Evolutionary conservation across 2,329 filamentous ascomycete genomes (phyloP), one percentile per base, ranked within the genome.

Genomic region (Calonectria hongkongensis): DNA sequence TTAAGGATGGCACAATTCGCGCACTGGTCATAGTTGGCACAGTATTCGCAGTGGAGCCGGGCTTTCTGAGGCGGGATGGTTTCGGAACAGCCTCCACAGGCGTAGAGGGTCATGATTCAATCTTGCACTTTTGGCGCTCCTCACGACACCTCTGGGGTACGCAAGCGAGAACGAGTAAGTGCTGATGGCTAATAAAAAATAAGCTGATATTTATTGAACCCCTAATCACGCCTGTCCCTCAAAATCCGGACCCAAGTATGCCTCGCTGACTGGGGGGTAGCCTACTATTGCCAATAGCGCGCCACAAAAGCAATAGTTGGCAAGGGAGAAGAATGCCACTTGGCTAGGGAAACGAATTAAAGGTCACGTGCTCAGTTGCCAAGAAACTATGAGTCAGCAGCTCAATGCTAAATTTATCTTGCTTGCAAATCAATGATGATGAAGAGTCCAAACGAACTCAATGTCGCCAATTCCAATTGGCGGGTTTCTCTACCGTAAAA

Each of bases 1-100:
- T 48, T 30, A n/a, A 70, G 67, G 2, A 70, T 62, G 7, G 67
- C 58, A 43, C 67, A 70, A 21, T 70, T 58, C n/a, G 60, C 67
- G 58, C 67, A 70, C n/a, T 65, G 60, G 27, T 56, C 51, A 27
- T 66, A 66, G 25, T 66, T 50, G 50, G 48, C 39, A 33, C 62
- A 60, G 12, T 48, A 30, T n/a, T 66, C 62, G 50, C 62, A 70
- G 50, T 58, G 51, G 33, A 66, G 16, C 39, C 50, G 21, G 21
- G 48, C 50, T 28, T 70, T 66, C 8, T 60, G 41, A 12, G 41
- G 36, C 18, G 62, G 68, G 28, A 70, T 66, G 30, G 39, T 66
- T 28, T 70, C 68, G 21, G 62, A 65, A 28, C 68, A 70, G 27
- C 68, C 68, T 3, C 33, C 27, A 18, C 62, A 70, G 5, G 10